These are phyloP conservation scores for Peribolospora kevripleyi DNA, from an alignment of 768 basidiomycete species.

Conservation along the genomic window DNA sequence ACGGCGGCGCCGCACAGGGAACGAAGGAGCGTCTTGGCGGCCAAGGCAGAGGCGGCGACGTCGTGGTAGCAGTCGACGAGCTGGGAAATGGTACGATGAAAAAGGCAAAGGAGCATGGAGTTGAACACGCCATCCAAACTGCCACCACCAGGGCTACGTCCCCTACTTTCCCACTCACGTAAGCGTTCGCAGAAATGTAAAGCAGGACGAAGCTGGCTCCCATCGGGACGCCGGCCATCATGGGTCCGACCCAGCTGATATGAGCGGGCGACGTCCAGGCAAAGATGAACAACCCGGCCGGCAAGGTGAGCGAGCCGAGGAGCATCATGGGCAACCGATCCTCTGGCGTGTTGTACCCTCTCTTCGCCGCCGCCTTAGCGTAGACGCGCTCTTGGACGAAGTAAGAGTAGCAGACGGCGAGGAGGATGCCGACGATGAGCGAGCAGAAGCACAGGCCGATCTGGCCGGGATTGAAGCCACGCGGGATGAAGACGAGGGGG, in stretches of 20 bases:
- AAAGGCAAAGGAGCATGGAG: not conserved
- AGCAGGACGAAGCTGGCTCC: constrained; percentile 7
- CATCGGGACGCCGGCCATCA: constrained; percentile 8
- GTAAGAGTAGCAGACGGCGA: not conserved
- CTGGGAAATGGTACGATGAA: not conserved
- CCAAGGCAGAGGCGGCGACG: constrained; percentile 14
- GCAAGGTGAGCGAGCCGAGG: constrained; percentile 14
- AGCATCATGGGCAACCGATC: constrained; percentile 15
- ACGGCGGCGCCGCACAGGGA: constrained; percentile 13
- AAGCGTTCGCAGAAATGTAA: constrained; percentile 16
- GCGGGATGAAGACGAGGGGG: not conserved
- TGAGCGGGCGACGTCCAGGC: constrained; percentile 16
- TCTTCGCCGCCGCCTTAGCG: not conserved
- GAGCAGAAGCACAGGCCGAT: constrained; percentile 11
- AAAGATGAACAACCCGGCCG: constrained; percentile 20
- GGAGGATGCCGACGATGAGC: constrained; percentile 9
- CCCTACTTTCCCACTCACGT: not conserved
- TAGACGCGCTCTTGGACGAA: constrained; percentile 15
- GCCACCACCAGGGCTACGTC: too few relatives aligned
- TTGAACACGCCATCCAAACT: too few relatives aligned
- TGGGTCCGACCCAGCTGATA: constrained; percentile 15
- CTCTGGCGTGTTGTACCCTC: constrained; percentile 9
- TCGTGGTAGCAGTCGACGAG: constrained; percentile 7
- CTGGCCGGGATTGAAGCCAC: constrained; percentile 3
- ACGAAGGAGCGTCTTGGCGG: constrained; percentile 15